Evolutionary conservation across 352 stramenopile genomes (phyloP), one percentile per base, ranked within the genome.

Genomic region (Lagenidium giganteum): DNA sequence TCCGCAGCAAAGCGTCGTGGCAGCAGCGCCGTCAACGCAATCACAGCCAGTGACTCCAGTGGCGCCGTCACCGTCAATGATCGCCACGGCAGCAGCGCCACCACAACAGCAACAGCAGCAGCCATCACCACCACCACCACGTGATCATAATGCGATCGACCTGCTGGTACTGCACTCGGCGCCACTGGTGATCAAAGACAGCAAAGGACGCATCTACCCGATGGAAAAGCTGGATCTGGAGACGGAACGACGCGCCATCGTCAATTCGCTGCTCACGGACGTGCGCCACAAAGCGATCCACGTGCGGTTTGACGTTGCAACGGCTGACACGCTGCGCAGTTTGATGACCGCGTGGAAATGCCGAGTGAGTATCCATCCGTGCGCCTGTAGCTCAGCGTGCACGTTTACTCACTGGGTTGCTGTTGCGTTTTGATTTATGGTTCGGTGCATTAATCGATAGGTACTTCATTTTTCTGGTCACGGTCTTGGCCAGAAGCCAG

Each of bases 201-300:
- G 57, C 18, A 64, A 60, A 25, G 55, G 63, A 5, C 70, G 63
- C 17, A 76, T 83, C 29, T 78, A 70, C 42, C 61, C 67, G 26
- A 85, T 85, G 72, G 72, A 85, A 51, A 85, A 85, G 38, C 67
- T 85, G 26, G 72, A 85, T 31, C 46, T 85, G 18, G 72, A 85
- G 27, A 59, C 70, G 3, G 72, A 85, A 37, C 70, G 72, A 2
- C 54, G 68, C 25, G 65, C 70, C 36, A 79, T 85, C 51, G 68
- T 54, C 31, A 71, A 80, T 33, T 72, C 68, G 26, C 44, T 83
- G 21, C 64, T 79, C 8, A 75, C 68, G n/a, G 65, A 83, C 36
- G 57, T 81, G 38, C 68, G 70, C 35, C 63, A 81, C 51, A 81
- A 79, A 48, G 67, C 67, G 32, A 83, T 85, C 39, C 65, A 72